Conservation (phyloP, 768 basidiomycete genomes). For the Ramaria rubella region DNA sequence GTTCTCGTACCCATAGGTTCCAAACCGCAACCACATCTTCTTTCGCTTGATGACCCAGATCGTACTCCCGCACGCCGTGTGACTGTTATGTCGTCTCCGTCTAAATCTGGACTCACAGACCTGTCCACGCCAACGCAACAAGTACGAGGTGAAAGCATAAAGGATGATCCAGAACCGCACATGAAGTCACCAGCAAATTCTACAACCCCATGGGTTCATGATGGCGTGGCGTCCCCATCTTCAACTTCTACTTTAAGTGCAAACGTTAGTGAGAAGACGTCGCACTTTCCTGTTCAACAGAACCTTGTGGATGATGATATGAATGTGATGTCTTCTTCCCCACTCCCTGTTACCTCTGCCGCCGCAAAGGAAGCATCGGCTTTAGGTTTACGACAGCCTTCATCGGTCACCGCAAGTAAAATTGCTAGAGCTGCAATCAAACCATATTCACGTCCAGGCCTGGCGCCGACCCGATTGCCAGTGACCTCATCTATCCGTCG, state of each 20-base stretch:
- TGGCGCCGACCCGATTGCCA: neutral
- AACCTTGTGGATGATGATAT: neutral
- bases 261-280: neutral
- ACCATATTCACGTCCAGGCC: neutral
- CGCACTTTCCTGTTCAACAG: neutral
- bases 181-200: neutral
- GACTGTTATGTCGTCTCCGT: constrained; percentile 15
- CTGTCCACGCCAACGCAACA: neutral
- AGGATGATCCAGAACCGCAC: neutral
- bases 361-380: neutral
- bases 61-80: constrained; percentile 57
- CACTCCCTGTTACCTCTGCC: neutral
- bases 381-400: neutral
- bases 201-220: neutral
- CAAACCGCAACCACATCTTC: constrained; percentile 23
- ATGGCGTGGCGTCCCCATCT: neutral
- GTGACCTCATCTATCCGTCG: neutral
- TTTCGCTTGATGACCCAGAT: constrained; percentile 31
- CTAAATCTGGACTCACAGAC: neutral
- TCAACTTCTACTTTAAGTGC: neutral
- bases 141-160: neutral
- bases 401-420: neutral
- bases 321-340: neutral
- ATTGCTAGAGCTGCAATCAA: neutral
- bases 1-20: constrained; percentile 27